A percentile compares a stretch with the other conserved stretches of the same genome.
These are phyloP conservation scores for Suillus paluster DNA, from an alignment of 768 basidiomycete species.

Conservation along the genomic window DNA sequence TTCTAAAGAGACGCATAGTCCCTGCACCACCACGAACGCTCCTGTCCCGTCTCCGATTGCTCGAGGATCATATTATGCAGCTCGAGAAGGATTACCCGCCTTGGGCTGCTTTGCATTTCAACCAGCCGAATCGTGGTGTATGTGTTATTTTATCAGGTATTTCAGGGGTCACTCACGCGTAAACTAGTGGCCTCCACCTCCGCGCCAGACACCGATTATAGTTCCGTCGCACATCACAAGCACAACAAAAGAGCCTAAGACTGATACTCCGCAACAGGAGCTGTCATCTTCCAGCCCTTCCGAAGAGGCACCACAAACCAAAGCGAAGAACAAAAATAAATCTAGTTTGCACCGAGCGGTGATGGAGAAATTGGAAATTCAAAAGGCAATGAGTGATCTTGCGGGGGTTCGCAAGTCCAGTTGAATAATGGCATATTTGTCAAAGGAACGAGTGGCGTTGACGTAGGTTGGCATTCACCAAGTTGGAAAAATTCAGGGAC, in stretches of 20 bases:
- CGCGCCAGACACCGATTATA: conserved; percentile 76
- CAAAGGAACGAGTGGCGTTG: background rate
- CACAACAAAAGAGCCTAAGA: conserved; percentile 10
- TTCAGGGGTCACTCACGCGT: background rate
- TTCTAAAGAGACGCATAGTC: conserved; percentile 46
- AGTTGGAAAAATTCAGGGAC: background rate
- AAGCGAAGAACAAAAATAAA: conserved; percentile 45
- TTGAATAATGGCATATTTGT: conserved; percentile 16
- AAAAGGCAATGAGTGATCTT: conserved; percentile 66
- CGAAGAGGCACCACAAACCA: conserved; percentile 21
- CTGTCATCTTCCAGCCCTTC: conserved; percentile 6
- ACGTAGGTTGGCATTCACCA: background rate
- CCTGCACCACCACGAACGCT: conserved; percentile 71
- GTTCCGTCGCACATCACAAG: conserved; percentile 68
- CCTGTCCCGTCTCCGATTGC: conserved; percentile 63
- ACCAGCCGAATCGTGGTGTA: conserved; percentile 81
- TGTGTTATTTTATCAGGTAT: conserved; percentile 31
- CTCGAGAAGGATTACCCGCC: conserved; percentile 85
- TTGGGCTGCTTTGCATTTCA: conserved; percentile 89
- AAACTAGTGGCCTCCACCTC: conserved; percentile 82
- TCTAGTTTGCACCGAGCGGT: conserved; percentile 77
- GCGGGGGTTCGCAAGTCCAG: conserved; percentile 24
- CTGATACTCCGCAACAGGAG: conserved; percentile 22
- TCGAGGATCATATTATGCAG: conserved; percentile 78
- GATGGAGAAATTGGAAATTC: conserved; percentile 74